phyloP scores from a whole-genome alignment of 306 rosid species.

The Erythrophleum fordii region DNA sequence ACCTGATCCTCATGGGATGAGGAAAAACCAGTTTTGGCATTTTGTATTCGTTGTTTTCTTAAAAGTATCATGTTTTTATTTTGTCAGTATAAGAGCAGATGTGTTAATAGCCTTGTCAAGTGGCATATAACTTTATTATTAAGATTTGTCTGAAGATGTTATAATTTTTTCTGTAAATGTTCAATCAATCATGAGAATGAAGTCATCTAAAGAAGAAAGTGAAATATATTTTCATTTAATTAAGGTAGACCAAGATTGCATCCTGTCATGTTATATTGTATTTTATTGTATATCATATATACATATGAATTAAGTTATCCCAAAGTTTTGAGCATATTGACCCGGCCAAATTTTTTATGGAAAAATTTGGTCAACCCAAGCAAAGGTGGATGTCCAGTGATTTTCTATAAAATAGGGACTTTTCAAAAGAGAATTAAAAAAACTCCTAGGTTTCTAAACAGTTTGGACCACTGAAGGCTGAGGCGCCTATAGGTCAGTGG shows the following conservation, averaged over 20 bases:
- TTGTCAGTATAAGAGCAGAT: conserved; percentile 24
- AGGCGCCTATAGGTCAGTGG: conserved; percentile 44
- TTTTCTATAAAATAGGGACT: conserved; percentile 1
- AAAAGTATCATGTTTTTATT: conserved; percentile 11
- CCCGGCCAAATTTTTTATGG: conserved; percentile 13
- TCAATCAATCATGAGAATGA: conserved; percentile 35
- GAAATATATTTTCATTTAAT: conserved; percentile 27
- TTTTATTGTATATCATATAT: neutral
- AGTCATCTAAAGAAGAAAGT: conserved; percentile 30
- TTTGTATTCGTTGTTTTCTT: conserved; percentile 33
- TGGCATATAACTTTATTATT: conserved; percentile 28
- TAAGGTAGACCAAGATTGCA: conserved; percentile 20
- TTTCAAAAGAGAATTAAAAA: conserved; percentile 37
- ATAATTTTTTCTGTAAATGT: conserved; percentile 11
- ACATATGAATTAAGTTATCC: neutral
- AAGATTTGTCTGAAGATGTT: conserved; percentile 30
- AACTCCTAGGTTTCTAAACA: conserved; percentile 33
- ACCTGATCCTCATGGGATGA: conserved; percentile 15
- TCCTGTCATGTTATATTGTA: neutral
- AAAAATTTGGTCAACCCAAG: conserved; percentile 20
- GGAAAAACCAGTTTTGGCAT: neutral
- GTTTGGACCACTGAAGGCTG: conserved; percentile 33
- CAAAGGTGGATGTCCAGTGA: neutral
- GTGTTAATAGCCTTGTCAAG: conserved; percentile 33
- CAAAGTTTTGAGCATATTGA: conserved; percentile 20